Percentiles rank a stretch among this genome's conserved stretches.
Conservation (phyloP, 1,284 basidiomycete genomes). For the Ustilago curta region DNA sequence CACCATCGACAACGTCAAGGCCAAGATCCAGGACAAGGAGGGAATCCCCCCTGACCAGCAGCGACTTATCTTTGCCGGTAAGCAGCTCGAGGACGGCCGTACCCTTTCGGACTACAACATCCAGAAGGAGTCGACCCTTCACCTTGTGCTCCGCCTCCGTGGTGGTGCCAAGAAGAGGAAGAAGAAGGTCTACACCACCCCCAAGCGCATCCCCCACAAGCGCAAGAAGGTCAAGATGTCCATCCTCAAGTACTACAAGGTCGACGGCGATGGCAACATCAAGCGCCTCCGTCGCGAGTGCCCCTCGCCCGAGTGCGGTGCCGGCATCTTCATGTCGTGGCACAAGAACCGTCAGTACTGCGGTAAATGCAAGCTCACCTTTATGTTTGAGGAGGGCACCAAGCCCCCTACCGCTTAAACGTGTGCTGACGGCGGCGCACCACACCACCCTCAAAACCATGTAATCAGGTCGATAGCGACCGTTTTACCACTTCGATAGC, state of each 20-base stretch:
- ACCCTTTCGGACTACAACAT: slow-evolving; percentile 76
- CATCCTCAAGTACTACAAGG: slow-evolving; percentile 99
- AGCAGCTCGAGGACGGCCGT: slow-evolving; percentile 80
- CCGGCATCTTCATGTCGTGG: slow-evolving; percentile 68
- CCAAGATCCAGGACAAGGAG: slow-evolving; percentile 74
- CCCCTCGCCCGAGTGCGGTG: slow-evolving; percentile 72
- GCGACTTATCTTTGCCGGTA: slow-evolving; percentile 96
- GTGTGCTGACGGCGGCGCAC: slow-evolving; percentile 2
- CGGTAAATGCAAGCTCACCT: slow-evolving; percentile 70
- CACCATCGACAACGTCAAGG: slow-evolving; percentile 70
- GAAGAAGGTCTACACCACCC: slow-evolving; percentile 98
- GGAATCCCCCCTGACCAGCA: slow-evolving; percentile 95
- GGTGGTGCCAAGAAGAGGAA: slow-evolving; percentile 99
- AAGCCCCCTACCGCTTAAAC: slow-evolving; percentile 60
- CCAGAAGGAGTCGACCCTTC: slow-evolving; percentile 76
- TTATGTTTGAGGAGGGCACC: slow-evolving; percentile 68
- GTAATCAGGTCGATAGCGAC: slow-evolving; percentile 35
- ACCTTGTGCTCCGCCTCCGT: slow-evolving; percentile 75
- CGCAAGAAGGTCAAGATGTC: slow-evolving; percentile 99
- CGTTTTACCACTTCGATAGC: slow-evolving; percentile 18
- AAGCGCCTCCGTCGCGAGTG: slow-evolving; percentile 98
- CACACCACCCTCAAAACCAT: slow-evolving; percentile 10
- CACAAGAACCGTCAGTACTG: slow-evolving; percentile 70
- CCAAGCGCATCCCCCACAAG: slow-evolving; percentile 99
- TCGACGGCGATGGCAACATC: slow-evolving; percentile 99